phyloP scores from a whole-genome alignment of 208 protist species.

The Blastocrithidia nonstop region DNA sequence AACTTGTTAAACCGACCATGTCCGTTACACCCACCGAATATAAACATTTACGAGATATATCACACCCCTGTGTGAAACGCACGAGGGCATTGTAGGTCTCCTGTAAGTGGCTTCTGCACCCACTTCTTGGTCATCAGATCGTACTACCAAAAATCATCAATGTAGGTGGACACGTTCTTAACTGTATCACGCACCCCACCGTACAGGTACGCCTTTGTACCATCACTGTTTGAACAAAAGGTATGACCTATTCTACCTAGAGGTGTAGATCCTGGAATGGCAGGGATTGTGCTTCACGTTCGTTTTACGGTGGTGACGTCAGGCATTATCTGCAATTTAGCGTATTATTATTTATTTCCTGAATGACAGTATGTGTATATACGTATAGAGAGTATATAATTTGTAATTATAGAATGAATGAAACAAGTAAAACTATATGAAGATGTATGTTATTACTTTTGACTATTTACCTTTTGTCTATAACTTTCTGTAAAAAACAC shows the following conservation, averaged over 20 bases:
- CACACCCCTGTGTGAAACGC: conserved; percentile 79
- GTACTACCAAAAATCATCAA: conserved; percentile 73
- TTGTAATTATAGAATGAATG: not conserved
- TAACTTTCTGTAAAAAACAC: too few species aligned
- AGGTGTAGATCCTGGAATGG: conserved; percentile 17
- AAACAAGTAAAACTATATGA: conserved; percentile 1
- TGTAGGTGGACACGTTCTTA: conserved; percentile 54
- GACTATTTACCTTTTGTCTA: not conserved
- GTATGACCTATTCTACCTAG: conserved; percentile 77
- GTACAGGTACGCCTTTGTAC: conserved; percentile 70
- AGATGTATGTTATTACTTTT: not conserved
- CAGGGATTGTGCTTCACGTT: conserved; percentile 32
- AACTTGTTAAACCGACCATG: conserved; percentile 71
- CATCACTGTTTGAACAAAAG: conserved; percentile 48
- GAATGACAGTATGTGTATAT: conserved; percentile 2
- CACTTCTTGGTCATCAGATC: conserved; percentile 51
- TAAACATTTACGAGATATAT: conserved; percentile 43
- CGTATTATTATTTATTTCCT: too few species aligned
- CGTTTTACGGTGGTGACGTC: conserved; percentile 2
- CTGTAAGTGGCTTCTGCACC: conserved; percentile 32
- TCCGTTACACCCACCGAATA: conserved; percentile 82
- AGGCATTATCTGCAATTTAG: too few species aligned
- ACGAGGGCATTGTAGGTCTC: conserved; percentile 44
- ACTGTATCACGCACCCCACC: conserved; percentile 74
- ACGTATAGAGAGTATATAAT: not conserved